Conservation (phyloP, 2,329 filamentous ascomycete genomes). For the Cladosporium sp. region DNA sequence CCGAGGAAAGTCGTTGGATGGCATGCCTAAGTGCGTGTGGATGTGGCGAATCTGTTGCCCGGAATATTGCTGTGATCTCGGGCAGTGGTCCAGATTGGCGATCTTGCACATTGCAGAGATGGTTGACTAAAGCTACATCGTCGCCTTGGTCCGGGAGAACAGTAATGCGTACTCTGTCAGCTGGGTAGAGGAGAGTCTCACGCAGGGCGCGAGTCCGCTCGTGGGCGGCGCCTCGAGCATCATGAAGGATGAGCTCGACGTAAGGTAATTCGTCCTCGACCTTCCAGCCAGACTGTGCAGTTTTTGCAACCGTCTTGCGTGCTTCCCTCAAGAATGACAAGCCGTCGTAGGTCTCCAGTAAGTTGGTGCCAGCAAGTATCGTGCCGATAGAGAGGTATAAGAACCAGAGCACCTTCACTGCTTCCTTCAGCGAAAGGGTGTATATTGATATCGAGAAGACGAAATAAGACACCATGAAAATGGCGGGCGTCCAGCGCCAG, state of each 20-base stretch:
- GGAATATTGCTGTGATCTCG: conserved; percentile 16
- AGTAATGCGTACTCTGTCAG: conserved; percentile 15
- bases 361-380: conserved; percentile 15
- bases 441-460: conserved; percentile 22
- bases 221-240: not conserved
- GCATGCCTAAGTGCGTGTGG: conserved; percentile 18
- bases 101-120: conserved; percentile 11
- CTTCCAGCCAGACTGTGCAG: conserved; percentile 8
- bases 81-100: conserved; percentile 7
- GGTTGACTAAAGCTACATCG: conserved; percentile 2
- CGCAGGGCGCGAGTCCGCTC: conserved; percentile 5
- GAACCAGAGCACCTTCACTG: conserved; percentile 21
- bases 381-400: conserved; percentile 19
- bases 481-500: conserved; percentile 16
- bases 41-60: conserved; percentile 16
- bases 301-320: conserved; percentile 16
- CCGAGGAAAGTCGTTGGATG: conserved; percentile 15
- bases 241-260: conserved; percentile 18
- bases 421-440: conserved; percentile 13
- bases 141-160: conserved; percentile 12
- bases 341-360: conserved; percentile 20
- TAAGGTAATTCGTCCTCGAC: conserved; percentile 14
- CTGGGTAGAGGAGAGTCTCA: conserved; percentile 13
- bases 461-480: conserved; percentile 19
- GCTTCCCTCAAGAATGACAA: conserved; percentile 17